Evolutionary conservation across 768 basidiomycete genomes (phyloP).

Genomic region (Hebeloma cylindrosporum): DNA sequence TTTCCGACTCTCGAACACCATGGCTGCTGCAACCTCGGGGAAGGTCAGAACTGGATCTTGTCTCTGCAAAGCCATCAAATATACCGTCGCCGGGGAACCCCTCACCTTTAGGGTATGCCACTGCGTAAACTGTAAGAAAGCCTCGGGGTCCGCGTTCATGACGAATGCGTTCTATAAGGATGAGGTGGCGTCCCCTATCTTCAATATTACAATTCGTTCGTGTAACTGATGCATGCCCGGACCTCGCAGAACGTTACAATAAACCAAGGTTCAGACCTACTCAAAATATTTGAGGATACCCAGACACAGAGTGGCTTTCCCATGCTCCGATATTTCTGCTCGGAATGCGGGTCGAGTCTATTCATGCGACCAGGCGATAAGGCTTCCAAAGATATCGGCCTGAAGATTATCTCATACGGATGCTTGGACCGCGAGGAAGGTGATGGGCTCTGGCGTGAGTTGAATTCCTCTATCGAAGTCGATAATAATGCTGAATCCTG

Average conservation of each 20-base stretch:
- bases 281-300: slow-evolving; percentile 26
- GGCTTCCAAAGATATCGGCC: no score
- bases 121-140: slow-evolving; percentile 34
- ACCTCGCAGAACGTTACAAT: slow-evolving; percentile 23
- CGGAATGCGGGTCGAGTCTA: slow-evolving; percentile 29
- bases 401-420: no score
- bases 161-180: slow-evolving; percentile 32
- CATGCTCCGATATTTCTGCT: slow-evolving; percentile 31
- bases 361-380: slow-evolving; percentile 27
- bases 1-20: no score
- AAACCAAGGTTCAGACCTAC: slow-evolving; percentile 22
- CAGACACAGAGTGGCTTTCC: slow-evolving; percentile 27
- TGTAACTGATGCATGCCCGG: neutral
- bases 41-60: no score
- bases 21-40: no score
- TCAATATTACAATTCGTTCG: neutral
- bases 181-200: slow-evolving; percentile 17
- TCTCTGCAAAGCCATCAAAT: slow-evolving; percentile 29
- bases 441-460: no score
- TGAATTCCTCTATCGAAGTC: no score
- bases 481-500: no score
- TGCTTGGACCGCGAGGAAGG: no score
- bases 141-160: slow-evolving; percentile 32
- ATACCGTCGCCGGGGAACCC: slow-evolving; percentile 28
- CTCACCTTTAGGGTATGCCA: slow-evolving; percentile 33